These are phyloP conservation scores for Alternaria sp. DNA, from an alignment of 2,329 filamentous ascomycete species.

Conservation along the genomic window DNA sequence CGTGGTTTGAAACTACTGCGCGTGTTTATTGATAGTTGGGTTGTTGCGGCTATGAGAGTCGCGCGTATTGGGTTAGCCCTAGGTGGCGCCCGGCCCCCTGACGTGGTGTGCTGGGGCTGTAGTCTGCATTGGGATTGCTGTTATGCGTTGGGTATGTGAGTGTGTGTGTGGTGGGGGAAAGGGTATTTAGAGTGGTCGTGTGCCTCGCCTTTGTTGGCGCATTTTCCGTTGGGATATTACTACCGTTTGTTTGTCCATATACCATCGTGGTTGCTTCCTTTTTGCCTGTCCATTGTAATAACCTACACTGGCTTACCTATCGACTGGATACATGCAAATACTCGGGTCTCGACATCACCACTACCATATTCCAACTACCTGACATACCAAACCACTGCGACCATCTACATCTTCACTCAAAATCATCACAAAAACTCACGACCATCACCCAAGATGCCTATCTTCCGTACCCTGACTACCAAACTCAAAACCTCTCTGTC, in stretches of 20 bases:
- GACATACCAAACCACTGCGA: not conserved
- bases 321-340: slow-evolving; percentile 14
- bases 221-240: slow-evolving; percentile 3
- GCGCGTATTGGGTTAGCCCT: slow-evolving; percentile 2
- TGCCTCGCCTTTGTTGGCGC: slow-evolving; percentile 1
- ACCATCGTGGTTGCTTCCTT: not conserved
- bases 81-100: slow-evolving; percentile 6
- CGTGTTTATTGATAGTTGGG: slow-evolving; percentile 18
- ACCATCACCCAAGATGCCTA: slow-evolving; percentile 34
- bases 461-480: slow-evolving; percentile 41
- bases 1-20: slow-evolving; percentile 19
- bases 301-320: not conserved
- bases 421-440: not conserved
- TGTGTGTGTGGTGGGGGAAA: slow-evolving; percentile 1
- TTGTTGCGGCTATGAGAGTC: not conserved
- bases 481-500: slow-evolving; percentile 44
- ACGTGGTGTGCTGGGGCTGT: slow-evolving; percentile 4
- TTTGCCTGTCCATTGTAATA: not conserved
- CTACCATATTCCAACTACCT: slow-evolving; percentile 3
- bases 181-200: slow-evolving; percentile 7
- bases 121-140: slow-evolving; percentile 3
- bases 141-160: slow-evolving; percentile 6
- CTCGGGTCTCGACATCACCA: not conserved
- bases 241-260: slow-evolving; percentile 2
- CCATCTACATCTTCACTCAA: not conserved